Base-by-base conservation (phyloP, 2,329 filamentous ascomycete species). In the Fusarium cyanostomum region DNA sequence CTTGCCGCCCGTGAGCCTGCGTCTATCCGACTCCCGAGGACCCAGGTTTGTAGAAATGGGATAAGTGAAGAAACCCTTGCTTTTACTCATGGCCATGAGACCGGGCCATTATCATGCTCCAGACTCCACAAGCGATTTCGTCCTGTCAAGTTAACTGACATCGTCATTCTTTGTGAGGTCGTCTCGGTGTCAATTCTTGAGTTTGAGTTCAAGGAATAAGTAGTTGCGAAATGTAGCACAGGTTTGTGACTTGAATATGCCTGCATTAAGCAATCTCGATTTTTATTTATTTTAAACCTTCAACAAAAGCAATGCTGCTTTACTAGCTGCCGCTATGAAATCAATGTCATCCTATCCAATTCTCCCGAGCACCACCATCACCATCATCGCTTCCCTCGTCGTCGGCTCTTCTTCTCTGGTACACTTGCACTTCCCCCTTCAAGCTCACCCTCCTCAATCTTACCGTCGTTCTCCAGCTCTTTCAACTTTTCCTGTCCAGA, bases 401-500 rank as follows among this genome's bases (percentile, higher is more conserved):
- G 80, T 72, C 84, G 84, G 15, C 78, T 80, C 71, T 84, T 87
- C 67, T 80, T 80, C 72, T 86, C 87, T 2, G 88, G 85, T 37
- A 92, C 81, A 62, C 84, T 87, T n/a, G 89, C 82, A 50, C 85
- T 91, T 0, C 91, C 91, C 48, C 89, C 90, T 65, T 89, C 86
- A 33, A 95, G 76, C 74, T 94, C 91, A n/a, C 90, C 91, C 28
- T 87, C 85, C 55, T 86, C 82, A 30, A 85, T 68, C 64, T 81
- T 74, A 0, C 84, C 87, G 66, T 83, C 84, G 26, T 84, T 84
- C 74, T 87, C 85, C 77, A 93, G 78, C 75, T 89, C 85, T 78
- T 86, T 89, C 68, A 97, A 77, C 77, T 92, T 94, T 77, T 95
- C 88, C 75, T 91, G 87, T 0, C 92, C 90, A 16, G 88, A 91